Conservation (phyloP, 1,139 yeast species). For the Yamadazyma triangularis region DNA sequence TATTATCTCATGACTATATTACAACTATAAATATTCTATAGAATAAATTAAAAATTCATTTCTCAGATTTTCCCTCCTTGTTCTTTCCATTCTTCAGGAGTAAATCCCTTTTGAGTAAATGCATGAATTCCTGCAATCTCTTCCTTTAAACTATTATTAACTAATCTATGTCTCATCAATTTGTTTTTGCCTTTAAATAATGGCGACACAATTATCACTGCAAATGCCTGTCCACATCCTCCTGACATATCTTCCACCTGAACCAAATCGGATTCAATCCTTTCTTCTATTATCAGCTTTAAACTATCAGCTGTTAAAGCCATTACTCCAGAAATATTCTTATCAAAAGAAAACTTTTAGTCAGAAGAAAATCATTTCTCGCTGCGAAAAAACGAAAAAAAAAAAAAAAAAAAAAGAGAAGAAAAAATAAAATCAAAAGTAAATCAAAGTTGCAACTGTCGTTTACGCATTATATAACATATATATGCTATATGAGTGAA, state of each 20-base stretch:
- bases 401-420: too few species aligned
- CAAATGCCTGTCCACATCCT: slow-evolving; percentile 87
- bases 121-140: slow-evolving; percentile 90
- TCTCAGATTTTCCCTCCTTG: slow-evolving; percentile 30
- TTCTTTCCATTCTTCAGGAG: slow-evolving; percentile 65
- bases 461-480: too few species aligned
- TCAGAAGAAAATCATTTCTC: too few species aligned
- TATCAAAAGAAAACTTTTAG: too few species aligned
- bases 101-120: slow-evolving; percentile 84
- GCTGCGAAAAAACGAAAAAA: not conserved
- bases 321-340: slow-evolving; percentile 12
- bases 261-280: slow-evolving; percentile 50
- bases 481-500: too few species aligned
- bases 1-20: not conserved
- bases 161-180: slow-evolving; percentile 79
- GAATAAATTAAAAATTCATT: slow-evolving; percentile 1
- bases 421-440: too few species aligned
- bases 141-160: slow-evolving; percentile 71
- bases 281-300: slow-evolving; percentile 42
- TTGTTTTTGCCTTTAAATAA: slow-evolving; percentile 77
- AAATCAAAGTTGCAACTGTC: too few species aligned
- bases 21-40: slow-evolving; percentile 1
- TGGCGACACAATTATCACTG: slow-evolving; percentile 74
- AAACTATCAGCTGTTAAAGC: slow-evolving; percentile 44
- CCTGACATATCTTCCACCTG: slow-evolving; percentile 74